Base-by-base conservation (phyloP, 2,329 filamentous ascomycete species). In the Ophiostoma populinum region DNA sequence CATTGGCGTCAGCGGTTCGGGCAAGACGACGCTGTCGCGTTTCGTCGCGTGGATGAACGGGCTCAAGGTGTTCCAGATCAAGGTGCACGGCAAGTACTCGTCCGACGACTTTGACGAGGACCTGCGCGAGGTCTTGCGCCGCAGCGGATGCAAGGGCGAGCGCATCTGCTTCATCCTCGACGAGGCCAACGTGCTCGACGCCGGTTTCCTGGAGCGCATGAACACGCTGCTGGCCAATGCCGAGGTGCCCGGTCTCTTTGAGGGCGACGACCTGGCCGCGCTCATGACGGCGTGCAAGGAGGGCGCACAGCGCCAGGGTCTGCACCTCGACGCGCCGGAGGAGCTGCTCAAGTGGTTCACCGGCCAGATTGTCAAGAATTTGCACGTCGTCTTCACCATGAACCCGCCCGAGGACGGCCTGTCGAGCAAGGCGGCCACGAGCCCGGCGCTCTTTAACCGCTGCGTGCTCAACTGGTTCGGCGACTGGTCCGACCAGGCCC, bases 121-220 rank as follows among this genome's bases (percentile, higher is more conserved):
- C 55, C 63, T 99, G 24, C 74, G 92, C 44, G 87, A 86, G 51
- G 90, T 99, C 7, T 71, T 99, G 26, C 78, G 90, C 30, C 74
- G 90, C 38, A 92, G 83, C 47, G 90, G 90, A 43, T 95, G 87
- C 63, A 94, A 94, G 63, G 90, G 90, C 24, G 90, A 99, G 55
- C 95, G 95, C 65, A 92, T 99, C 32, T 98, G 92, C 60, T 99
- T 99, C 64, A 94, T 99, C 62, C 95, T 99, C 86, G 90, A 99
- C 53, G 90, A 99, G 60, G 80, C 87, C 8, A 99, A 99, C 49
- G 90, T 99, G 24, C 69, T 99, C 19, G 90, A 99, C 55, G 98
- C 90, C 28, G 90, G 90, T 36, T 99, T 99, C 74, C 58, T 99
- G 37, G 90, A 99, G 56, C 78, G 92, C 48, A 99, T 98, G 90